Evolutionary conservation across 768 basidiomycete genomes (phyloP).

Genomic region (Lactarius indigo): DNA sequence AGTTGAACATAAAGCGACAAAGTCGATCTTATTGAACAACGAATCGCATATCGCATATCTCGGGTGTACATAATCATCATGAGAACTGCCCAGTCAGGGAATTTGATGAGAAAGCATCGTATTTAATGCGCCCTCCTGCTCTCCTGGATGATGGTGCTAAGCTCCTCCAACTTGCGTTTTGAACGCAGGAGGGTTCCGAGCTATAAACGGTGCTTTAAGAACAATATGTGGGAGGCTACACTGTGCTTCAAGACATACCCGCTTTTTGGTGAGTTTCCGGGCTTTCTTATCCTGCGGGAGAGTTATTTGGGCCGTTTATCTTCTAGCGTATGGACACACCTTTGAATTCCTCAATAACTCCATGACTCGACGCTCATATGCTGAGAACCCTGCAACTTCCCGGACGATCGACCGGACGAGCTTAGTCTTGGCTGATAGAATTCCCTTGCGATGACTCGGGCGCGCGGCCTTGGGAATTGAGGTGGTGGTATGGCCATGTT

Average conservation of each 20-base stretch:
- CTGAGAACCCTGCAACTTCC: slow-evolving; percentile 96
- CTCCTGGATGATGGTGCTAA: slow-evolving; percentile 88
- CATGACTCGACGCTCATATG: slow-evolving; percentile 97
- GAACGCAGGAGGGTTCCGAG: slow-evolving; percentile 97
- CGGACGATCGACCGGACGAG: slow-evolving; percentile 92
- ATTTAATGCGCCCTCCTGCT: slow-evolving; percentile 67
- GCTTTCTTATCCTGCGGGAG: slow-evolving; percentile 90
- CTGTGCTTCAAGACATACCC: slow-evolving; percentile 58
- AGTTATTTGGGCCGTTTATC: neutral
- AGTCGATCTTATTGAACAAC: neutral
- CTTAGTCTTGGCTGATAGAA: slow-evolving; percentile 83
- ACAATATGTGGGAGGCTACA: slow-evolving; percentile 2
- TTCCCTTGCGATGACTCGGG: slow-evolving; percentile 92
- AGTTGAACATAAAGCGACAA: neutral
- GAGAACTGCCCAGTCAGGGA: neutral
- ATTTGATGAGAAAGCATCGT: neutral
- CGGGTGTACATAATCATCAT: slow-evolving; percentile 20
- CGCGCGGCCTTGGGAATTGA: slow-evolving; percentile 67
- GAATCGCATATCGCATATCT: slow-evolving; percentile 9
- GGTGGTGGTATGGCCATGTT: slow-evolving; percentile 88
- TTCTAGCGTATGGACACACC: slow-evolving; percentile 42
- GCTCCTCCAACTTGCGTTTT: slow-evolving; percentile 98
- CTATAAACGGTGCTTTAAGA: slow-evolving; percentile 38
- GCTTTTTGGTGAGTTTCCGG: slow-evolving; percentile 98
- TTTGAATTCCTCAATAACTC: slow-evolving; percentile 98